Conservation (phyloP, 768 basidiomycete genomes). For the Panaeolus cyanescens region DNA sequence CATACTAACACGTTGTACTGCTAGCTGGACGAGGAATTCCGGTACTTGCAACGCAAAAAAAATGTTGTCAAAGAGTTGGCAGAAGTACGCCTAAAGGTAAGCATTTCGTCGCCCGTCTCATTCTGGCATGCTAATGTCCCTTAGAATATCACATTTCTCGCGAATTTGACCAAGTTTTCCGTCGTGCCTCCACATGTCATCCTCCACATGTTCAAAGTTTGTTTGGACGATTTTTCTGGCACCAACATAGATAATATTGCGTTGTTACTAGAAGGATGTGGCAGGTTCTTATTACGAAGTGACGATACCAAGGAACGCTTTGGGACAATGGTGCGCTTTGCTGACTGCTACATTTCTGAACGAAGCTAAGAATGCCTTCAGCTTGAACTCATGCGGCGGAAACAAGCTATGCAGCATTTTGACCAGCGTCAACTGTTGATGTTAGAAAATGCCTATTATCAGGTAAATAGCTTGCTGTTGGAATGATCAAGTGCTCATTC, state of each 20-base stretch:
- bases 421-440: conserved; percentile 88
- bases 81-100: conserved; percentile 82
- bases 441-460: conserved; percentile 98
- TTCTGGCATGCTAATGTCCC: not conserved
- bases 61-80: conserved; percentile 89
- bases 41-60: conserved; percentile 93
- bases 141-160: conserved; percentile 86
- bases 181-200: conserved; percentile 91
- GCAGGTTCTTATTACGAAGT: conserved; percentile 84
- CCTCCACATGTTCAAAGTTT: conserved; percentile 95
- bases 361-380: conserved; percentile 26
- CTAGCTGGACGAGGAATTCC: conserved; percentile 95
- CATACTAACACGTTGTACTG: conserved; percentile 6
- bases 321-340: conserved; percentile 69
- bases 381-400: conserved; percentile 94
- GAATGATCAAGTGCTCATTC: conserved; percentile 1
- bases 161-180: conserved; percentile 93
- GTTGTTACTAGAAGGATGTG: conserved; percentile 89
- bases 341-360: not conserved
- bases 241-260: conserved; percentile 94
- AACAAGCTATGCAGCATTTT: conserved; percentile 91
- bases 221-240: conserved; percentile 91
- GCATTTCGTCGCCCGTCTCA: conserved; percentile 5
- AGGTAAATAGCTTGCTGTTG: conserved; percentile 46
- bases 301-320: conserved; percentile 90